Conservation (phyloP, 352 stramenopile genomes). For the Thalassiosira ordinaria region DNA sequence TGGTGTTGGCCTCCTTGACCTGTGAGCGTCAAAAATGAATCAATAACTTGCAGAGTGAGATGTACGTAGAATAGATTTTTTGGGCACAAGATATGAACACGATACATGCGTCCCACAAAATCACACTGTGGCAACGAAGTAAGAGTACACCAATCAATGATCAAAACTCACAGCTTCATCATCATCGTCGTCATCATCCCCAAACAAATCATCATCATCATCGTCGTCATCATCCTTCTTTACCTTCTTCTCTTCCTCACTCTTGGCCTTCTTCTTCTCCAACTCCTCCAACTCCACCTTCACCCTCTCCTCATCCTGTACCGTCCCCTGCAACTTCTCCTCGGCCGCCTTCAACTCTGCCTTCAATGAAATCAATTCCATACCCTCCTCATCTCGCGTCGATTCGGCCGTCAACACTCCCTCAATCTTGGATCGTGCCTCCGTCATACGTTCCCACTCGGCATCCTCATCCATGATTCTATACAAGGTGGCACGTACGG, state of each 20-base stretch:
- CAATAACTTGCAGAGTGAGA: too few relatives aligned
- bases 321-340: conserved; percentile 67
- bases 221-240: conserved; percentile 71
- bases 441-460: conserved; percentile 78
- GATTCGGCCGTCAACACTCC: conserved; percentile 39
- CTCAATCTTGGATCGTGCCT: conserved; percentile 74
- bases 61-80: too few relatives aligned
- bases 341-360: conserved; percentile 57
- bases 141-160: too few relatives aligned
- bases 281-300: conserved; percentile 73
- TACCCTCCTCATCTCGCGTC: conserved; percentile 41
- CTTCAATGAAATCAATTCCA: conserved; percentile 57
- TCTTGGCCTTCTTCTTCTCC: conserved; percentile 20
- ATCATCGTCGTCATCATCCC: conserved; percentile 77
- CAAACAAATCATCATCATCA: conserved; percentile 71
- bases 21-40: too few relatives aligned
- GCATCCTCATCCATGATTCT: conserved; percentile 84
- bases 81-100: too few relatives aligned
- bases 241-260: conserved; percentile 36
- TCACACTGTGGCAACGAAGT: too few relatives aligned
- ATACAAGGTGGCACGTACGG: conserved; percentile 78
- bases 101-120: too few relatives aligned
- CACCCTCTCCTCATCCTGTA: conserved; percentile 65
- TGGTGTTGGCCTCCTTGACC: conserved; percentile 64
- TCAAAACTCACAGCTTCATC: conserved; percentile 67